Evolutionary conservation across 179 eudicot genomes (phyloP), one percentile per base, ranked within the genome.

Genomic region (Carnegiea gigantea): DNA sequence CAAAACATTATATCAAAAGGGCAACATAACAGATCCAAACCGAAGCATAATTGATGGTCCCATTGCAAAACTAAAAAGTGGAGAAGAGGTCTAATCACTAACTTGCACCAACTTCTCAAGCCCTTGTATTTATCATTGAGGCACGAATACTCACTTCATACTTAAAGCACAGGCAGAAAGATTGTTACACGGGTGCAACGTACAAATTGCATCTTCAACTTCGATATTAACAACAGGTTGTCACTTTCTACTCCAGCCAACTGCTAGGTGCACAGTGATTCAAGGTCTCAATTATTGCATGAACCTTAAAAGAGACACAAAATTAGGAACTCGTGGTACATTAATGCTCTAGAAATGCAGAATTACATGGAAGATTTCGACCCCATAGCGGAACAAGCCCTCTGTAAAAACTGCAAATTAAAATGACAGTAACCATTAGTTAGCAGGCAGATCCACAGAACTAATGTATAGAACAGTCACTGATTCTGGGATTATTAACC

Each of bases 381-480:
- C 98, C 93, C 95, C 97, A 92, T 49, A 91, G 91, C 76, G 97
- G 95, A 91, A 92, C 70, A 77, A 94, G 90, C 54, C 97, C 98
- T 87, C 88, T 87, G 88, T 94, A 94, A 75, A 92, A 94, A 77
- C 97, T 94, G 98, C 86, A 89, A 83, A 70, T 53, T n/a, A 73
- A 84, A 62, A 81, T 81, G 67, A 49, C 81, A 80, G n/a, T n/a
- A 79, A 24, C 44, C 51, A 62, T 80, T 51, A 84, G 71, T 68
- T 24, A 79, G 74, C 75, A 65, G 30, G 46, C 1, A 43, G 40
- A 51, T 26, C 53, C 38, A 40, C n/a, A 53, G 46, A 40, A 60
- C 54, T 62, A 21, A 71, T 11, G 18, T 15, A n/a, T 15, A 57
- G 49, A 18, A 49, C 6, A 17, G 9, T n/a, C 13, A 40, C 51